These are phyloP conservation scores for Lecanicillium sp. DNA, from an alignment of 2,329 filamentous ascomycete species.

Conservation along the genomic window DNA sequence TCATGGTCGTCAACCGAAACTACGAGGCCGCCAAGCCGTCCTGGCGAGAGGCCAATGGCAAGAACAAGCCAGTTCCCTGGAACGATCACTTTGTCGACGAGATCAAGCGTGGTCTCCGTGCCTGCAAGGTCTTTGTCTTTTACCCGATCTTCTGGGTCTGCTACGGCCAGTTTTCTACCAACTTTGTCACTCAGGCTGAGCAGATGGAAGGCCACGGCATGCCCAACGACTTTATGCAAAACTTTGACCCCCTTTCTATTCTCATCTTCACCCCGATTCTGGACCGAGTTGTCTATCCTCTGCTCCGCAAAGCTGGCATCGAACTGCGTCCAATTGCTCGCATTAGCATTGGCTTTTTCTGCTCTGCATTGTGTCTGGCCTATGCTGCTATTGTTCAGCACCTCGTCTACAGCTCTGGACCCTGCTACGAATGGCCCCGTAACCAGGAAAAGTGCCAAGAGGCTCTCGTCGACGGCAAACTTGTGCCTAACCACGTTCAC, in stretches of 20 bases:
- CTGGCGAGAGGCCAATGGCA: conserved; percentile 46
- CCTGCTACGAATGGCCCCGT: conserved; percentile 39
- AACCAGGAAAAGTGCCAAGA: conserved; percentile 21
- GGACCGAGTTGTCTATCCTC: conserved; percentile 53
- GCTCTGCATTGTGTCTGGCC: conserved; percentile 44
- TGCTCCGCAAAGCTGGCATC: conserved; percentile 47
- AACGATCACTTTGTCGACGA: conserved; percentile 66
- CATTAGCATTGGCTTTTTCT: conserved; percentile 56
- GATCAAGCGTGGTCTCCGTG: conserved; percentile 55
- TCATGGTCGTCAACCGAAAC: conserved; percentile 33
- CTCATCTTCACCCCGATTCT: conserved; percentile 59
- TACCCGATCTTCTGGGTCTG: conserved; percentile 61
- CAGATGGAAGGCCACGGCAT: conserved; percentile 54
- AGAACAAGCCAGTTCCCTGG: conserved; percentile 42
- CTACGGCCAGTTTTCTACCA: conserved; percentile 60
- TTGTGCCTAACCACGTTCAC: conserved; percentile 36
- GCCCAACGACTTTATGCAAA: conserved; percentile 63
- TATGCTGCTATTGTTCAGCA: conserved; percentile 53
- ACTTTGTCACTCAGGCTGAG: conserved; percentile 54
- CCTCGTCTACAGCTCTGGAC: conserved; percentile 46
- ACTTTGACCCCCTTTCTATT: conserved; percentile 58
- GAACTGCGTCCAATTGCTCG: conserved; percentile 57
- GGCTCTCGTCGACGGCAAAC: conserved; percentile 20
- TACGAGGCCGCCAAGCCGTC: conserved; percentile 58
- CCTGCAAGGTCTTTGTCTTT: conserved; percentile 63